Evolutionary conservation across 2,329 filamentous ascomycete genomes (phyloP).

Genomic region (Alternaria viburni): DNA sequence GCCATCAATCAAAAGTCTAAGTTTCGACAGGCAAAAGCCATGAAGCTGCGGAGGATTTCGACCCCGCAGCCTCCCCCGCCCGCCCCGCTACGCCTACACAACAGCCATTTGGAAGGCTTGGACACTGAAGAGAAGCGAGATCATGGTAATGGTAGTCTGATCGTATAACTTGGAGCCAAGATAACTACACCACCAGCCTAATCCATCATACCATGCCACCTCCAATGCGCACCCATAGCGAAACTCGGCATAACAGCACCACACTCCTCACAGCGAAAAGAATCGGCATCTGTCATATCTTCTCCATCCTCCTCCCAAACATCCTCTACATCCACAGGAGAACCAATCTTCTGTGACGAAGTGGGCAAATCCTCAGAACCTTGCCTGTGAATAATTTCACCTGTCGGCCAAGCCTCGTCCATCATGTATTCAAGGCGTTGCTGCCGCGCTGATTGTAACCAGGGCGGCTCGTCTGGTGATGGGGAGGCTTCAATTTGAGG

Average conservation of each 20-base stretch:
- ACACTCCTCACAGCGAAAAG: constrained; percentile 57
- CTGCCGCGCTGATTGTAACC: neutral
- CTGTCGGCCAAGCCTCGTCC: neutral
- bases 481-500: neutral
- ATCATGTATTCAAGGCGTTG: neutral
- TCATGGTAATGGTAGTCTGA: neutral
- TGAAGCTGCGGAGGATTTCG: too few relatives aligned
- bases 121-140: neutral
- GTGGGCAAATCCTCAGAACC: constrained; percentile 45
- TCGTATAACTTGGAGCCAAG: neutral
- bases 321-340: constrained; percentile 17
- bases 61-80: too few relatives aligned
- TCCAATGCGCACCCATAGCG: constrained; percentile 63
- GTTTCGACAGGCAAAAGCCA: too few relatives aligned
- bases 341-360: constrained; percentile 26
- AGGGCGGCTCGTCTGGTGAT: neutral
- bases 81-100: neutral
- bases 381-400: neutral
- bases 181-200: neutral
- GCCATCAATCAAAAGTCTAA: too few relatives aligned
- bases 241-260: constrained; percentile 63
- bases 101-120: neutral
- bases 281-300: constrained; percentile 36
- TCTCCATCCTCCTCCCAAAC: constrained; percentile 43
- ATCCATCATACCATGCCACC: constrained; percentile 56